These are phyloP conservation scores for Cryphonectria nitschkei DNA, from an alignment of 2,329 filamentous ascomycete species.

Conservation along the genomic window DNA sequence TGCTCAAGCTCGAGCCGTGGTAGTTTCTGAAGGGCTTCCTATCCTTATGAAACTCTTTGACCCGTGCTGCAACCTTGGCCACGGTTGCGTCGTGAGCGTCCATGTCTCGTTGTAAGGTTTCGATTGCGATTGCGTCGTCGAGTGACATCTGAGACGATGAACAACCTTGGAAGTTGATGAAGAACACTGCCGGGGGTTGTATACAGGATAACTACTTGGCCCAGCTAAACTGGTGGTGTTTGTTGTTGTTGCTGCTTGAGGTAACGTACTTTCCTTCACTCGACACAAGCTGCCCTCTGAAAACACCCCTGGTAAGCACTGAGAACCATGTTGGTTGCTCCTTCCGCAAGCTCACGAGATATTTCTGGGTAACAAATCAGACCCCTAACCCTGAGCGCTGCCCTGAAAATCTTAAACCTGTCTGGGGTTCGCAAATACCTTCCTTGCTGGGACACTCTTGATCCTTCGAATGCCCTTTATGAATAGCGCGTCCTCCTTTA, in stretches of 20 bases:
- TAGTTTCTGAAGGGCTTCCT: slow-evolving; percentile 70
- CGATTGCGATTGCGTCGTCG: not conserved
- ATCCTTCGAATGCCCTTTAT: not conserved
- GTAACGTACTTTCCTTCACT: not conserved
- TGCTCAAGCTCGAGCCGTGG: slow-evolving; percentile 79
- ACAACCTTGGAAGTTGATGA: no score
- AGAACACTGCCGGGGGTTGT: no score
- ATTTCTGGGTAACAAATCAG: not conserved
- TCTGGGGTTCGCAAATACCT: not conserved
- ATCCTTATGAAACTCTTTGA: slow-evolving; percentile 48
- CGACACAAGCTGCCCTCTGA: not conserved
- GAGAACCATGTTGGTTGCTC: no score
- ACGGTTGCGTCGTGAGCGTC: slow-evolving; percentile 52
- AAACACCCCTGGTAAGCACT: not conserved
- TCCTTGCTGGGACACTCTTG: not conserved
- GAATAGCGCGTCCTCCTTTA: not conserved
- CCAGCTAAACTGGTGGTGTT: no score
- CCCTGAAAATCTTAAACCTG: not conserved
- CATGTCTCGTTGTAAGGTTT: slow-evolving; percentile 34
- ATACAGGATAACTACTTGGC: no score
- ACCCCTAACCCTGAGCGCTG: not conserved
- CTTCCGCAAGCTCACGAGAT: no score
- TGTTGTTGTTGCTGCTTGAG: no score
- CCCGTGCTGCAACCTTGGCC: slow-evolving; percentile 45
- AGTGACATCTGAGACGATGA: no score